Evolutionary conservation across 371 early-diverging fungal genomes (phyloP).

Genomic region (Mucor racemosus): DNA sequence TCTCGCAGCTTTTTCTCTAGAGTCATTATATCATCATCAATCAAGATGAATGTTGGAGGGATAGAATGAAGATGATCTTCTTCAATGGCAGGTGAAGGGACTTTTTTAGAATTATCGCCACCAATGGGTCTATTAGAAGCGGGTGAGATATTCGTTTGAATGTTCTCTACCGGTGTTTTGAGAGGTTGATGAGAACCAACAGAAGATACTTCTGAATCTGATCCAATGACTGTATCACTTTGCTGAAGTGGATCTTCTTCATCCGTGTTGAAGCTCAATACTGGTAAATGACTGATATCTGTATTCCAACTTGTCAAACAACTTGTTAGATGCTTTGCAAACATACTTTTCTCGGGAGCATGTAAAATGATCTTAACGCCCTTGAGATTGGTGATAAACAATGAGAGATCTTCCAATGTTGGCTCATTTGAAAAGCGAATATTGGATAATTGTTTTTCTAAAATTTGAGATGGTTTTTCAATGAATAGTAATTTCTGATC

Average conservation of each 20-base stretch:
- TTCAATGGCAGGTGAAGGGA: slow-evolving; percentile 37
- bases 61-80: slow-evolving; percentile 41
- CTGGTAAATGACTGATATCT: slow-evolving; percentile 48
- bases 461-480: slow-evolving; percentile 31
- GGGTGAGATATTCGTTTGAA: background rate
- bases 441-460: slow-evolving; percentile 29
- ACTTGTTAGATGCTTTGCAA: slow-evolving; percentile 56
- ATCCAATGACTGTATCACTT: slow-evolving; percentile 4
- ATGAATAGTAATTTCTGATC: slow-evolving; percentile 24
- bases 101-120: slow-evolving; percentile 5
- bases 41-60: slow-evolving; percentile 56
- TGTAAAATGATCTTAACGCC: slow-evolving; percentile 51
- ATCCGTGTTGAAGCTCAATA: slow-evolving; percentile 12
- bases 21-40: slow-evolving; percentile 59
- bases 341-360: slow-evolving; percentile 54
- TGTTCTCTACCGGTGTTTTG: slow-evolving; percentile 7
- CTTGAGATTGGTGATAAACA: slow-evolving; percentile 46
- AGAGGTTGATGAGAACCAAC: background rate
- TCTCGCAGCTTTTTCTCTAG: slow-evolving; percentile 54
- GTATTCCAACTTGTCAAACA: slow-evolving; percentile 59
- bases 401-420: slow-evolving; percentile 48
- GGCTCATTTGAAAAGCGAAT: slow-evolving; percentile 56
- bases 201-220: slow-evolving; percentile 17
- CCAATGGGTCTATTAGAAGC: slow-evolving; percentile 7
- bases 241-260: background rate